Conservation (phyloP, 1,284 basidiomycete species). For the Prillingera fragicola region DNA sequence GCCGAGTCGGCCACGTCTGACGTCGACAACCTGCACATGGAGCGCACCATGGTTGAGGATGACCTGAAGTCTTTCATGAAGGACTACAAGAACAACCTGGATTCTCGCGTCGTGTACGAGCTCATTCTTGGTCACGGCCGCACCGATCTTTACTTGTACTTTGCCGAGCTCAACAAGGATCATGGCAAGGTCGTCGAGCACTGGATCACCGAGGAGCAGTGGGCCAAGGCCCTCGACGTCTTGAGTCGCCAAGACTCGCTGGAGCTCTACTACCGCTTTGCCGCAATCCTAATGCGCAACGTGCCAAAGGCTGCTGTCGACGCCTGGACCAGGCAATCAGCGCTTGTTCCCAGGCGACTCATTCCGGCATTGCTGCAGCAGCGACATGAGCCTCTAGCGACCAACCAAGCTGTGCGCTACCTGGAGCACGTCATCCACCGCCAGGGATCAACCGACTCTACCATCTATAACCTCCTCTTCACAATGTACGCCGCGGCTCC, state of each 20-base stretch:
- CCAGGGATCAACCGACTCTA: slow-evolving; percentile 67
- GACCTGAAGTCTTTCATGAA: slow-evolving; percentile 87
- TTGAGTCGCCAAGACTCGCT: slow-evolving; percentile 77
- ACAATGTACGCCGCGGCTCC: slow-evolving; percentile 67
- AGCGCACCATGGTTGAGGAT: slow-evolving; percentile 80
- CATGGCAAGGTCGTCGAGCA: slow-evolving; percentile 81
- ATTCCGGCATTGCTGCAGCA: slow-evolving; percentile 83
- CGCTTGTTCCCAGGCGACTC: slow-evolving; percentile 74
- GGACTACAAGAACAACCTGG: slow-evolving; percentile 84
- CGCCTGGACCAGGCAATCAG: slow-evolving; percentile 77
- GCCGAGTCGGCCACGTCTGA: slow-evolving; percentile 78
- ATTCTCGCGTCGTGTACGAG: slow-evolving; percentile 79
- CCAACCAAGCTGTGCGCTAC: slow-evolving; percentile 82
- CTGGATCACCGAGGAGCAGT: slow-evolving; percentile 85
- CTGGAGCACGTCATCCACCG: slow-evolving; percentile 73
- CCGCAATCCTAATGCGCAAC: slow-evolving; percentile 78
- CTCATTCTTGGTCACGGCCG: slow-evolving; percentile 89
- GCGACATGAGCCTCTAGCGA: slow-evolving; percentile 49
- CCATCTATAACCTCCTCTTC: slow-evolving; percentile 89
- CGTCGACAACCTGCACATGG: slow-evolving; percentile 75
- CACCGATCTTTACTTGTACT: slow-evolving; percentile 86
- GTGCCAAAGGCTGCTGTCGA: slow-evolving; percentile 84
- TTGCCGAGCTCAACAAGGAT: slow-evolving; percentile 76
- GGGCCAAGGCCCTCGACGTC: slow-evolving; percentile 82
- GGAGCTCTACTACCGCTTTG: slow-evolving; percentile 92